phyloP scores from a whole-genome alignment of 2,329 filamentous ascomycete species.

The Stachybotrys elegans region DNA sequence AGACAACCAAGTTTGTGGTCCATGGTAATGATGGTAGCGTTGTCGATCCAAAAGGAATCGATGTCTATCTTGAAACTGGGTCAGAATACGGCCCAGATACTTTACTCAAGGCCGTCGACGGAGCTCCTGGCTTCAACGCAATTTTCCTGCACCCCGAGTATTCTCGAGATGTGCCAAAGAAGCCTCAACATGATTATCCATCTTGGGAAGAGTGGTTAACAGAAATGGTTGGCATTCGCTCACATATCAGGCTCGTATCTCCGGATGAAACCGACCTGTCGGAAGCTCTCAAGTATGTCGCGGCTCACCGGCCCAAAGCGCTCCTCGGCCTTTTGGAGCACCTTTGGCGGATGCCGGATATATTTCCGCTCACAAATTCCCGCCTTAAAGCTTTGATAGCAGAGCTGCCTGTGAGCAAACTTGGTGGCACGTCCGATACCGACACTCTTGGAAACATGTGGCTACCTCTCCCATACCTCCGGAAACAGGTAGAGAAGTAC shows the following conservation, averaged over 20 bases:
- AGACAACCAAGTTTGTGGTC: neutral
- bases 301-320: slow-evolving; percentile 2
- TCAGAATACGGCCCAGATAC: slow-evolving; percentile 6
- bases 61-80: neutral
- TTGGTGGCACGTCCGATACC: too few species aligned
- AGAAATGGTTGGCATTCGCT: slow-evolving; percentile 3
- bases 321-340: slow-evolving; percentile 8
- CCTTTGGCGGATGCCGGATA: slow-evolving; percentile 8
- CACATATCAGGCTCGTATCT: slow-evolving; percentile 2
- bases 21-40: neutral
- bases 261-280: neutral
- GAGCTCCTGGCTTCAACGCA: neutral
- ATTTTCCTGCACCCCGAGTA: slow-evolving; percentile 10
- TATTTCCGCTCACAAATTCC: too few species aligned
- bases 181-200: slow-evolving; percentile 3
- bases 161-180: slow-evolving; percentile 4
- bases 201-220: slow-evolving; percentile 14
- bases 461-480: too few species aligned
- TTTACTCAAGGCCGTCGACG: slow-evolving; percentile 3
- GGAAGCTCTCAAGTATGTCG: slow-evolving; percentile 7
- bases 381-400: too few species aligned
- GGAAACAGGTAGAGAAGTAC: too few species aligned
- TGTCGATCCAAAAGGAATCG: neutral
- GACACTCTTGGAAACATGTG: too few species aligned
- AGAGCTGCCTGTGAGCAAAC: too few species aligned